These are phyloP conservation scores for Paramecium sonneborni DNA, from an alignment of 73 alveolate genomes.

Conservation along the genomic window DNA sequence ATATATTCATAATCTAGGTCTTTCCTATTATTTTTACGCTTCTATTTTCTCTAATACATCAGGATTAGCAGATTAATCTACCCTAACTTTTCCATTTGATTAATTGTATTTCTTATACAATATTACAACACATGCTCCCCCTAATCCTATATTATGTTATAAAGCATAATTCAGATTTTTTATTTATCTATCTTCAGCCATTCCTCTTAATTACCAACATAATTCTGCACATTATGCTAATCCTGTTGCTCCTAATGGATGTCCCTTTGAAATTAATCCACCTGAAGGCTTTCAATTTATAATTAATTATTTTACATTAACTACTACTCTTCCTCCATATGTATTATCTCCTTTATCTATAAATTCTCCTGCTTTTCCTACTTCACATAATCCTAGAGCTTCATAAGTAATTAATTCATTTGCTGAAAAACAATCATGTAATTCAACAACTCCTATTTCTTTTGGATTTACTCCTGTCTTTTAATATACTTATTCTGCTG, in stretches of 20 bases:
- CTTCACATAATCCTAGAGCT: conserved; percentile 83
- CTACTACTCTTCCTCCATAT: conserved; percentile 83
- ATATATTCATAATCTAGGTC: background rate
- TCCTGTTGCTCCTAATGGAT: conserved; percentile 92
- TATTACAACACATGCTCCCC: conserved; percentile 86
- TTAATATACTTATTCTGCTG: conserved; percentile 76
- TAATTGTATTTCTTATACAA: conserved; percentile 76
- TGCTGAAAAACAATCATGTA: conserved; percentile 89
- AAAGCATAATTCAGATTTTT: conserved; percentile 77
- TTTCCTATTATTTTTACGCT: background rate
- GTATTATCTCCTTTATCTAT: conserved; percentile 81
- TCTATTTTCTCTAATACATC: background rate
- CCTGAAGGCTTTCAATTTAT: conserved; percentile 78
- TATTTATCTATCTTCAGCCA: conserved; percentile 88
- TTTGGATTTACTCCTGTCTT: conserved; percentile 75
- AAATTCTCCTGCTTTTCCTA: conserved; percentile 86
- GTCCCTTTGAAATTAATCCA: conserved; percentile 88
- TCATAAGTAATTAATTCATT: conserved; percentile 86
- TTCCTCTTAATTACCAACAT: conserved; percentile 86
- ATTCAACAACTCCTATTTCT: conserved; percentile 77
- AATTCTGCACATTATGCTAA: conserved; percentile 87
- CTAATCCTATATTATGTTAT: conserved; percentile 85
- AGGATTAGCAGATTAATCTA: background rate
- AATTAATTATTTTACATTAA: conserved; percentile 58
- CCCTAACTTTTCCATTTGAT: background rate